phyloP scores from a whole-genome alignment of 2,329 filamentous ascomycete species.

The Exophiala sideris region DNA sequence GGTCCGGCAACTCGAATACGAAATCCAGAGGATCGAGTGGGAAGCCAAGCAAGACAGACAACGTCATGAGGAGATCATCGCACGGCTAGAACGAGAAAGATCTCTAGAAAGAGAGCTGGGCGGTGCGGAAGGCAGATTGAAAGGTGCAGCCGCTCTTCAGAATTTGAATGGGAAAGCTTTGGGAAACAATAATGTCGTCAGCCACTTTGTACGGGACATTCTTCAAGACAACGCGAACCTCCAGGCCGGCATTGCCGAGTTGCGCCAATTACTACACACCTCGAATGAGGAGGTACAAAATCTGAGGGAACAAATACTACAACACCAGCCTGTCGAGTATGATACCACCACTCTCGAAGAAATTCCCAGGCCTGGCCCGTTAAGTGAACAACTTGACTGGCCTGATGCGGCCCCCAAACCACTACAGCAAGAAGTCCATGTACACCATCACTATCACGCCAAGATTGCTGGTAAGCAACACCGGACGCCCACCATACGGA shows the following conservation, averaged over 20 bases:
- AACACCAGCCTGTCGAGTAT: constrained; percentile 65
- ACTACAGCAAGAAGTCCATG: constrained; percentile 73
- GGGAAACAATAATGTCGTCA: constrained; percentile 69
- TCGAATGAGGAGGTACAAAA: constrained; percentile 93
- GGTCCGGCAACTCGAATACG: constrained; percentile 74
- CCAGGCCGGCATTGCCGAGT: constrained; percentile 84
- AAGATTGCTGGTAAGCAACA: constrained; percentile 49
- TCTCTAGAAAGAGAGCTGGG: constrained; percentile 78
- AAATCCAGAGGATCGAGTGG: constrained; percentile 82
- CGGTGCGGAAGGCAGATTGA: constrained; percentile 73
- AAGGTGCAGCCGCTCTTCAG: constrained; percentile 66
- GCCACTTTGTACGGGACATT: constrained; percentile 92
- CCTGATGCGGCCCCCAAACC: constrained; percentile 41
- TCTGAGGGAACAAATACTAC: constrained; percentile 74
- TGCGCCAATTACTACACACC: constrained; percentile 83
- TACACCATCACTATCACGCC: constrained; percentile 91
- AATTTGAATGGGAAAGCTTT: constrained; percentile 42
- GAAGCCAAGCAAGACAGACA: constrained; percentile 78
- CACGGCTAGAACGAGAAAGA: constrained; percentile 78
- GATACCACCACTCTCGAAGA: constrained; percentile 8
- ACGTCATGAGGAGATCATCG: constrained; percentile 74
- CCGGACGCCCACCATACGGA: constrained; percentile 52
- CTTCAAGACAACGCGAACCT: constrained; percentile 92
- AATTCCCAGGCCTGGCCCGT: constrained; percentile 31
- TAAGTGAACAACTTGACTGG: constrained; percentile 69